These are phyloP conservation scores for Podospora appendiculata DNA, from an alignment of 495 filamentous ascomycete genomes.

Conservation along the genomic window DNA sequence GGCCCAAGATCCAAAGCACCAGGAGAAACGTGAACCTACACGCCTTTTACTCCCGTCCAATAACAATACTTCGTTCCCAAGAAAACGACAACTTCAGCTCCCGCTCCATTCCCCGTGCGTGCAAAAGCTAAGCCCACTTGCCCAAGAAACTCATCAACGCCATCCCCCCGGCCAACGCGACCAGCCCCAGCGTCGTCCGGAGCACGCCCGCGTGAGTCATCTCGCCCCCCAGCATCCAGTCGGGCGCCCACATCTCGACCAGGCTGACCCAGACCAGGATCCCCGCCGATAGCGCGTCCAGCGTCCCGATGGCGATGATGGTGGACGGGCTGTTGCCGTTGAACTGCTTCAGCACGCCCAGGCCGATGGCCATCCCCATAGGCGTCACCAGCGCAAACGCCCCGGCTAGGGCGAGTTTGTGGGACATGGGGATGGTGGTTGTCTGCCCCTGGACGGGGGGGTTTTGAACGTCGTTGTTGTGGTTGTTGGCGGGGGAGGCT, in stretches of 20 bases:
- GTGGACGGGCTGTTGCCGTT: constrained; percentile 49
- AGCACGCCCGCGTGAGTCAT: constrained; percentile 15
- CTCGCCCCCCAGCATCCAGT: constrained; percentile 41
- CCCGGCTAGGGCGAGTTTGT: constrained; percentile 39
- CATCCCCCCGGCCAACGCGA: constrained; percentile 16
- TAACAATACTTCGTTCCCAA: too few species aligned
- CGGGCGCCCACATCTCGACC: constrained; percentile 52
- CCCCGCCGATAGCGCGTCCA: constrained; percentile 50
- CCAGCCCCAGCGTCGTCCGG: constrained; percentile 12
- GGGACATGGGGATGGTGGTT: constrained; percentile 14
- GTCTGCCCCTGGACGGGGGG: too few species aligned
- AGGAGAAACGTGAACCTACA: too few species aligned
- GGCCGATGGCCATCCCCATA: constrained; percentile 52
- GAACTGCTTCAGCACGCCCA: constrained; percentile 43
- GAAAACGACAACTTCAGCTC: too few species aligned
- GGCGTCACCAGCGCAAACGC: constrained; percentile 51
- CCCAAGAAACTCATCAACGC: constrained; percentile 25
- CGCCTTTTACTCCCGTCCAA: too few species aligned
- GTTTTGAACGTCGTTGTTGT: neutral
- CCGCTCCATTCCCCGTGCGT: too few species aligned
- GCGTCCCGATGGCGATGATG: constrained; percentile 49
- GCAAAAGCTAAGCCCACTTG: constrained; percentile 23
- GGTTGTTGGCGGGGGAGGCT: neutral
- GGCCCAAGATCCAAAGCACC: too few species aligned
- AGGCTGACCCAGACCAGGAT: constrained; percentile 53